Percentiles rank a stretch among this genome's conserved stretches.
Evolutionary conservation across 768 basidiomycete species (phyloP).

Genomic region (Psilocybe tampanensis): DNA sequence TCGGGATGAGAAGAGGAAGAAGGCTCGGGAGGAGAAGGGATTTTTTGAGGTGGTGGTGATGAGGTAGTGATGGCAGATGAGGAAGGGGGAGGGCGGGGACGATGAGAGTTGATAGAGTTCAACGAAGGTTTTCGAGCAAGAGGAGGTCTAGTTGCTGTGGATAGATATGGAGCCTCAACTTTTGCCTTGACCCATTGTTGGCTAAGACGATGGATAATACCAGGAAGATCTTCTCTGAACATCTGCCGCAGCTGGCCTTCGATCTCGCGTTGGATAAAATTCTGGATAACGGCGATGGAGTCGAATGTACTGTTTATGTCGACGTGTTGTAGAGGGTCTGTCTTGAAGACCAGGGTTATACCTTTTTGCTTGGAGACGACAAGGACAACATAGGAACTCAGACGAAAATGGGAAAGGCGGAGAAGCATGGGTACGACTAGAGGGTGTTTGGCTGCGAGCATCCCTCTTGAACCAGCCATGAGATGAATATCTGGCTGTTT

Average conservation of each 20-base stretch:
- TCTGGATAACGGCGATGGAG: slow-evolving; percentile 96
- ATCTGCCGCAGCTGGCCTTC: slow-evolving; percentile 96
- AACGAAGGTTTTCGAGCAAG: slow-evolving; percentile 28
- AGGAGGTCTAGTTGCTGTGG: slow-evolving; percentile 32
- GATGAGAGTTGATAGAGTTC: slow-evolving; percentile 24
- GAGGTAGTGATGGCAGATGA: slow-evolving; percentile 13
- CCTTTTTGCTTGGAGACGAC: slow-evolving; percentile 98
- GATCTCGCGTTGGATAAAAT: slow-evolving; percentile 96
- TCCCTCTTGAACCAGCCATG: slow-evolving; percentile 80
- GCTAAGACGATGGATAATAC: slow-evolving; percentile 93
- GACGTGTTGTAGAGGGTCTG: slow-evolving; percentile 96
- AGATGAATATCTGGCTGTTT: slow-evolving; percentile 90
- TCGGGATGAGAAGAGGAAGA: slow-evolving; percentile 32
- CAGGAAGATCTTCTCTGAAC: slow-evolving; percentile 96
- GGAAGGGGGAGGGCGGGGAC: slow-evolving; percentile 13
- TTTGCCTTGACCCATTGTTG: slow-evolving; percentile 96
- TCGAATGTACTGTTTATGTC: slow-evolving; percentile 98
- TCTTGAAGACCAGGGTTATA: slow-evolving; percentile 99
- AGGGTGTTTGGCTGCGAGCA: slow-evolving; percentile 93
- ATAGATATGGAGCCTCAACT: slow-evolving; percentile 88
- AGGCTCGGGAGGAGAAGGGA: slow-evolving; percentile 25
- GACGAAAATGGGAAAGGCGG: slow-evolving; percentile 91
- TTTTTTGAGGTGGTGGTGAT: slow-evolving; percentile 6
- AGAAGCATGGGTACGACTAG: slow-evolving; percentile 98
- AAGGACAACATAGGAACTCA: slow-evolving; percentile 94